Conservation (phyloP, 768 basidiomycete genomes). For the Boletus vinaceobasis region DNA sequence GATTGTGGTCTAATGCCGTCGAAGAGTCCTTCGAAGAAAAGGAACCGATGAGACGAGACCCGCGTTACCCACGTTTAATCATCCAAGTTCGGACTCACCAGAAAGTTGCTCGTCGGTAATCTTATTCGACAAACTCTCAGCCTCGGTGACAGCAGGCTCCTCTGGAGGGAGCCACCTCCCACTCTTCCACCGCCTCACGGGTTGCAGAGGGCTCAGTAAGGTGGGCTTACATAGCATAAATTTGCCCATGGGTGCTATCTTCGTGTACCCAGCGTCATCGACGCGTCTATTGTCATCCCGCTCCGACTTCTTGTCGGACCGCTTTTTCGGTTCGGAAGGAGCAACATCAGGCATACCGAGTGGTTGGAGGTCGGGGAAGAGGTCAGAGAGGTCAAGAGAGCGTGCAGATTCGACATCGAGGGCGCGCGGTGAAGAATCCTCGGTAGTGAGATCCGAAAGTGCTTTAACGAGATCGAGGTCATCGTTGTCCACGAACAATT, state of each 20-base stretch:
- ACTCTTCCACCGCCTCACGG: constrained; percentile 68
- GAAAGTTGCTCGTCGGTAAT: constrained; percentile 47
- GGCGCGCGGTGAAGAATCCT: constrained; percentile 13
- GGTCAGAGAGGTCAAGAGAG: constrained; percentile 52
- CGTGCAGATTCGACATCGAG: constrained; percentile 25
- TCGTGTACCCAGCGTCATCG: constrained; percentile 77
- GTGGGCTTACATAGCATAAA: constrained; percentile 84
- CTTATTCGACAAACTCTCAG: constrained; percentile 37
- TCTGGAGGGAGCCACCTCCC: constrained; percentile 65
- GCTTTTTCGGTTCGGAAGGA: constrained; percentile 42
- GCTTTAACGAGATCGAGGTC: constrained; percentile 51
- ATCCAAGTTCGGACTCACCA: constrained; percentile 37
- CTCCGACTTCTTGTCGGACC: constrained; percentile 52
- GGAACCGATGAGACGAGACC: constrained; percentile 9
- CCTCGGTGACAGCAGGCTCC: constrained; percentile 43
- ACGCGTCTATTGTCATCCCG: constrained; percentile 68
- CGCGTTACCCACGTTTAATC: constrained; percentile 32
- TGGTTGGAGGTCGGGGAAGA: constrained; percentile 84
- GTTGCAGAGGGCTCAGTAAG: constrained; percentile 79
- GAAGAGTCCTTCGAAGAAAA: constrained; percentile 36
- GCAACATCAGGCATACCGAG: constrained; percentile 50
- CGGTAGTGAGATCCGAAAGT: constrained; percentile 38
- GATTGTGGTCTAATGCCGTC: constrained; percentile 29
- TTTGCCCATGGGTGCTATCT: constrained; percentile 67
- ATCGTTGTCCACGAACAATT: constrained; percentile 53